Evolutionary conservation across 352 stramenopile species (phyloP).

Genomic region (Globisporangium abappressorium): DNA sequence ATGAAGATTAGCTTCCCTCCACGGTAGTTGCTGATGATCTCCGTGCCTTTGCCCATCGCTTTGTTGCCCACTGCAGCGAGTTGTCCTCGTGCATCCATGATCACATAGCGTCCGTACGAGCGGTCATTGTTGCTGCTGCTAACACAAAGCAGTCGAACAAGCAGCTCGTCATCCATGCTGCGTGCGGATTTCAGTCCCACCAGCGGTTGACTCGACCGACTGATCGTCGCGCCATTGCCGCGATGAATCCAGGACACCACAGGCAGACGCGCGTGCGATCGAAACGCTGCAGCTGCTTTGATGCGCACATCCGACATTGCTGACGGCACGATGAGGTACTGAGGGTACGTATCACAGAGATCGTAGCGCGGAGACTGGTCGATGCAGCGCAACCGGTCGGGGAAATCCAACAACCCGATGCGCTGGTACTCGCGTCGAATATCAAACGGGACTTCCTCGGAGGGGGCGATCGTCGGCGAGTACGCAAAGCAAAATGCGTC

Average conservation of each 20-base stretch:
- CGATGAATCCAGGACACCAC: slow-evolving; percentile 79
- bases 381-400: slow-evolving; percentile 68
- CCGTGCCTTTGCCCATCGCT: slow-evolving; percentile 93
- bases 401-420: slow-evolving; percentile 67
- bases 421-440: slow-evolving; percentile 76
- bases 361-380: slow-evolving; percentile 75
- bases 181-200: slow-evolving; percentile 78
- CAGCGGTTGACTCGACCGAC: slow-evolving; percentile 74
- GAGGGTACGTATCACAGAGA: slow-evolving; percentile 94
- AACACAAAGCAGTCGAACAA: slow-evolving; percentile 71
- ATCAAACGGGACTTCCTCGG: slow-evolving; percentile 77
- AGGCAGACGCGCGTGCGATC: slow-evolving; percentile 65
- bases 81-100: slow-evolving; percentile 83
- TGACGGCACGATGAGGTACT: slow-evolving; percentile 89
- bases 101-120: slow-evolving; percentile 54
- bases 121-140: slow-evolving; percentile 39
- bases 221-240: slow-evolving; percentile 73
- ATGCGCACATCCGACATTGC: slow-evolving; percentile 91
- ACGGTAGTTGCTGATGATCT: slow-evolving; percentile 95
- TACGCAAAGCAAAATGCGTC: slow-evolving; percentile 86
- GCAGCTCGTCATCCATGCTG: slow-evolving; percentile 70
- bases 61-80: slow-evolving; percentile 85
- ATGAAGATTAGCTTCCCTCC: slow-evolving; percentile 94
- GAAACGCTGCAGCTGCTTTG: slow-evolving; percentile 67
- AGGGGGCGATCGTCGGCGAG: slow-evolving; percentile 61